phyloP scores from a whole-genome alignment of 306 rosid genomes.

The Mimosa bimucronata region DNA sequence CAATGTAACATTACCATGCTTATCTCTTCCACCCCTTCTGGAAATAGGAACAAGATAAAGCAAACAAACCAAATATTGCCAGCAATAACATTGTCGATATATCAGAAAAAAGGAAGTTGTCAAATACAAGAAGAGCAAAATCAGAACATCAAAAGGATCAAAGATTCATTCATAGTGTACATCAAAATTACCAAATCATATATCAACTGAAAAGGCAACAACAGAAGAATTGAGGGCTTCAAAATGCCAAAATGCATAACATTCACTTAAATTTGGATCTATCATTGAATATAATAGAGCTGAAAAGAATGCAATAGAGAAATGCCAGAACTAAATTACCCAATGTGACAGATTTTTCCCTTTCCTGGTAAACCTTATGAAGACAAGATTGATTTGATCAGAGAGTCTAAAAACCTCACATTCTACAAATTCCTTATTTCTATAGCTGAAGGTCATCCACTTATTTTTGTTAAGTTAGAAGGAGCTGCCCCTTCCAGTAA shows the following conservation, averaged over 20 bases:
- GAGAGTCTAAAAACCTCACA: constrained; percentile 32
- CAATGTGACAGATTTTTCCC: constrained; percentile 29
- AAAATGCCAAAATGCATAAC: not conserved
- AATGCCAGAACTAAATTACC: not conserved
- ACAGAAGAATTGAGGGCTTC: not conserved
- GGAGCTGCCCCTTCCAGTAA: constrained; percentile 54
- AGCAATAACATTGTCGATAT: not conserved
- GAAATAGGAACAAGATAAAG: not conserved
- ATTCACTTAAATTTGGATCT: not conserved
- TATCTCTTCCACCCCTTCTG: too few species aligned
- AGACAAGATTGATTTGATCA: constrained; percentile 36
- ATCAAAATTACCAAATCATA: constrained; percentile 29
- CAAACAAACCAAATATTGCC: not conserved
- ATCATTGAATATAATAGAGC: too few species aligned
- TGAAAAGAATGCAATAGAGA: constrained; percentile 9
- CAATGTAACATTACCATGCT: not conserved
- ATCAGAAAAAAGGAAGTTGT: not conserved
- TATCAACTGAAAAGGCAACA: constrained; percentile 31
- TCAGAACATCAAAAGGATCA: constrained; percentile 31
- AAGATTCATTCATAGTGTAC: constrained; percentile 24
- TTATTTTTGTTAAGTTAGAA: constrained; percentile 68
- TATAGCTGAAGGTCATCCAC: constrained; percentile 44
- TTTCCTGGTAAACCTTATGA: constrained; percentile 19
- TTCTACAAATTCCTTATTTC: too few species aligned
- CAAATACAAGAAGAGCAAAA: constrained; percentile 24